Conservation (phyloP, 2,329 filamentous ascomycete genomes). For the Beauveria sp. region DNA sequence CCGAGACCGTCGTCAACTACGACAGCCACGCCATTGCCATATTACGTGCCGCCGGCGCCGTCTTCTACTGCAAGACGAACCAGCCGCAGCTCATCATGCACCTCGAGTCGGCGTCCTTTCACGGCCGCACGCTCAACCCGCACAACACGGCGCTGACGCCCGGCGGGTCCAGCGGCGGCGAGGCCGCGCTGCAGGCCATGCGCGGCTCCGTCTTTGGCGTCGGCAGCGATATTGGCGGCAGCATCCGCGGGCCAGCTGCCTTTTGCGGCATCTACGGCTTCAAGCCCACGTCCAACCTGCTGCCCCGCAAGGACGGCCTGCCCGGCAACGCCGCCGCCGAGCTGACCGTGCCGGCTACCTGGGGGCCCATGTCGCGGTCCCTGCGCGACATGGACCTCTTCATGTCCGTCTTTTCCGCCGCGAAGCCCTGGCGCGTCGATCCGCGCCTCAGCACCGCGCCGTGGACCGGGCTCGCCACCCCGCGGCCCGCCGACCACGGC, state of each 20-base stretch:
- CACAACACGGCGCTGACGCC: slow-evolving; percentile 49
- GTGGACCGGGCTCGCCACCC: slow-evolving; percentile 22
- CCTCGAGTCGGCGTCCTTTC: slow-evolving; percentile 51
- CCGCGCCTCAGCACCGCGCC: slow-evolving; percentile 23
- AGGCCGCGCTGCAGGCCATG: slow-evolving; percentile 30
- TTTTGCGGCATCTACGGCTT: slow-evolving; percentile 11
- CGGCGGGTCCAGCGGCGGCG: slow-evolving; percentile 57
- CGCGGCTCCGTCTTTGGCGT: slow-evolving; percentile 30
- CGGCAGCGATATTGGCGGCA: slow-evolving; percentile 32
- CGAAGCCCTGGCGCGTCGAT: slow-evolving; percentile 23
- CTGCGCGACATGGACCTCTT: slow-evolving; percentile 29
- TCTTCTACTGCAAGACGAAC: slow-evolving; percentile 62
- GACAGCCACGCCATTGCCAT: slow-evolving; percentile 52
- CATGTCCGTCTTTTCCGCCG: slow-evolving; percentile 18
- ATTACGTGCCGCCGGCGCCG: slow-evolving; percentile 49
- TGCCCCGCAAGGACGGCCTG: neutral
- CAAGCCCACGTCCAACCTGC: neutral
- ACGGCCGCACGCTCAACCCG: slow-evolving; percentile 54
- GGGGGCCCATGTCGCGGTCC: slow-evolving; percentile 26
- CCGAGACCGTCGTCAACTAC: slow-evolving; percentile 40
- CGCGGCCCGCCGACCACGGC: neutral
- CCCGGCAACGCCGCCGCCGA: slow-evolving; percentile 17
- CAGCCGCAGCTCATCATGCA: slow-evolving; percentile 49
- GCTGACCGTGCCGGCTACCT: slow-evolving; percentile 26
- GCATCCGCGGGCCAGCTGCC: slow-evolving; percentile 15